These are phyloP conservation scores for Favolaschia claudopus DNA, from an alignment of 768 basidiomycete species.

Conservation along the genomic window DNA sequence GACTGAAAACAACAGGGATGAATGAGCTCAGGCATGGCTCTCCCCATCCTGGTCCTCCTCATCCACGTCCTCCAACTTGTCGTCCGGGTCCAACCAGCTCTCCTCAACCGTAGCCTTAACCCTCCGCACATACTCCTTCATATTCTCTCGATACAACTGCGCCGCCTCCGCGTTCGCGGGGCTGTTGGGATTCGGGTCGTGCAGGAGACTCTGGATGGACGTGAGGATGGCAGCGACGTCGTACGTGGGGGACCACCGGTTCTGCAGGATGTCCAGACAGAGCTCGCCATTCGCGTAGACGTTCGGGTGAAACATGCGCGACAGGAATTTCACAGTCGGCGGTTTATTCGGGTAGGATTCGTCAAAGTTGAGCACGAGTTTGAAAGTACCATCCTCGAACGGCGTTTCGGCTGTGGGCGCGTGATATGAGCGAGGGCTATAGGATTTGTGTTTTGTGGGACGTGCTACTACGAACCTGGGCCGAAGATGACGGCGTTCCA, in stretches of 20 bases:
- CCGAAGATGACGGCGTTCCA: constrained; percentile 99
- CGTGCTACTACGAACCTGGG: constrained; percentile 75
- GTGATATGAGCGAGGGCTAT: no score
- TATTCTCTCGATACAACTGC: constrained; percentile 94
- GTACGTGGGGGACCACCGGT: constrained; percentile 98
- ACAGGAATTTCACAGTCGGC: constrained; percentile 96
- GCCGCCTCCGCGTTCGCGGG: constrained; percentile 99
- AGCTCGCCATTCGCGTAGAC: constrained; percentile 99
- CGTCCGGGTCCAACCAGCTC: constrained; percentile 91
- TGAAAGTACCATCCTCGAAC: constrained; percentile 99
- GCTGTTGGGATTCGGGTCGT: constrained; percentile 98
- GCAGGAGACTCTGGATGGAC: constrained; percentile 92
- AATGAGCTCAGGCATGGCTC: constrained; percentile 11
- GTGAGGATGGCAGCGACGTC: constrained; percentile 99
- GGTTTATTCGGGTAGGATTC: constrained; percentile 99
- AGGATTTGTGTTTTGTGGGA: no score
- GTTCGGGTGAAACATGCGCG: constrained; percentile 98
- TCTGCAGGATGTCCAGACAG: constrained; percentile 98
- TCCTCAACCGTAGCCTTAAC: constrained; percentile 95
- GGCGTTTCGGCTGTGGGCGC: constrained; percentile 97
- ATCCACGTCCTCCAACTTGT: constrained; percentile 52
- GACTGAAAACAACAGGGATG: neutral
- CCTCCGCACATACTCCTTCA: constrained; percentile 96
- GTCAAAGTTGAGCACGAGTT: constrained; percentile 93
- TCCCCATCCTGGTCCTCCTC: constrained; percentile 13